These are phyloP conservation scores for Metahyphopichia silvanorum DNA, from an alignment of 805 yeast genomes.

Conservation along the genomic window DNA sequence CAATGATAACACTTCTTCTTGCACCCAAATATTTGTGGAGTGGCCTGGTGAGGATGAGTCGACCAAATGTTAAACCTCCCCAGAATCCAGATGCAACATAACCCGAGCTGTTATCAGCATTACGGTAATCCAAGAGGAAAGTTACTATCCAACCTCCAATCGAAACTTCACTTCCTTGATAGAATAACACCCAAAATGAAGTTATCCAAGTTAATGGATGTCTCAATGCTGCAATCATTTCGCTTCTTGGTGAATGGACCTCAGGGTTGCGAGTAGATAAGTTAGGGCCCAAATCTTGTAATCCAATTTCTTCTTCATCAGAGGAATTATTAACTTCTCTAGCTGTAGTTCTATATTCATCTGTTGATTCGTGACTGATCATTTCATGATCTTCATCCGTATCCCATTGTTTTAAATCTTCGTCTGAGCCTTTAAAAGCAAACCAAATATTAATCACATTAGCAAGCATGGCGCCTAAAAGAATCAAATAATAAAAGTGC, in stretches of 20 bases:
- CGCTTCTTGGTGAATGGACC: neutral
- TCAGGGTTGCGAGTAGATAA: neutral
- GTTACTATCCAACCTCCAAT: constrained; percentile 76
- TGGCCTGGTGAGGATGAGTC: constrained; percentile 46
- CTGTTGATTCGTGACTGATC: constrained; percentile 1
- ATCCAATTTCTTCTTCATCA: constrained; percentile 2
- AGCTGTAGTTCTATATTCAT: no score
- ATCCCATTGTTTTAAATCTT: constrained; percentile 18
- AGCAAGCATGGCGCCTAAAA: constrained; percentile 14
- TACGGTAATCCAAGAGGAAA: constrained; percentile 53
- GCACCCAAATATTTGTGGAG: constrained; percentile 41
- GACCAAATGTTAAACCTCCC: constrained; percentile 67
- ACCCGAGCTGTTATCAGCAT: constrained; percentile 46
- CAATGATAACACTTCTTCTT: constrained; percentile 40
- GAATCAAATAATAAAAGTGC: constrained; percentile 18
- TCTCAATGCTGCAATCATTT: constrained; percentile 28
- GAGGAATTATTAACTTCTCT: constrained; percentile 1
- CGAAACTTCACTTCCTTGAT: constrained; percentile 68
- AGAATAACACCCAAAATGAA: constrained; percentile 54
- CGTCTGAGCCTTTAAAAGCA: constrained; percentile 14
- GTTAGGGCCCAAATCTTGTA: constrained; percentile 2
- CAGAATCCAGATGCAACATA: constrained; percentile 69
- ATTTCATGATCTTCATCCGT: constrained; percentile 3
- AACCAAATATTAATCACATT: constrained; percentile 8
- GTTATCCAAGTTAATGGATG: constrained; percentile 43